Percentiles rank a stretch among this genome's conserved stretches.
phyloP scores from a whole-genome alignment of 768 basidiomycete genomes.

The Boletus pseudopeckii region DNA sequence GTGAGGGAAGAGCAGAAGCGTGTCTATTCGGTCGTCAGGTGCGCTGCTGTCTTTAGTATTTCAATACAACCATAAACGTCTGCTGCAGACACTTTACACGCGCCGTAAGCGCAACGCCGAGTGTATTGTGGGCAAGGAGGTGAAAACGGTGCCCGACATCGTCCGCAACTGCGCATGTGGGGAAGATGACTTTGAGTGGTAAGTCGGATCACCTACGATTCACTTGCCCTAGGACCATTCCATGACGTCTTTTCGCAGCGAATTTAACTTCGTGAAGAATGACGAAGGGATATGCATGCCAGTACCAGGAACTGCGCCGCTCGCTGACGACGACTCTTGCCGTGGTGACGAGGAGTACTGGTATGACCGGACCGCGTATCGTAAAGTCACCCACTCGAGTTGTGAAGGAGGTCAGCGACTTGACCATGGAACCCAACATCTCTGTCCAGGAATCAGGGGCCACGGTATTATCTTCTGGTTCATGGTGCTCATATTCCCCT shows the following conservation, averaged over 20 bases:
- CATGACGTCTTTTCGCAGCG: conserved; percentile 44
- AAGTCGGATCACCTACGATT: conserved; percentile 19
- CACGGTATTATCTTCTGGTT: conserved; percentile 84
- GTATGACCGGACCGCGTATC: conserved; percentile 92
- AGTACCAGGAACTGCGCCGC: conserved; percentile 61
- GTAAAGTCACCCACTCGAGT: conserved; percentile 83
- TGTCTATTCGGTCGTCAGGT: conserved; percentile 95
- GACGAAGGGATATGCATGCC: conserved; percentile 71
- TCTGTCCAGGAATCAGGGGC: conserved; percentile 77
- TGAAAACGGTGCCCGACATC: conserved; percentile 49
- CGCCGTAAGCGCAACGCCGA: conserved; percentile 75
- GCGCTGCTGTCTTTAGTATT: conserved; percentile 4
- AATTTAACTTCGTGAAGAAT: conserved; percentile 86
- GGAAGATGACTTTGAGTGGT: conserved; percentile 92
- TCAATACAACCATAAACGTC: background rate
- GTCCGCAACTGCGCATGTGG: conserved; percentile 74
- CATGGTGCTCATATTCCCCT: conserved; percentile 71
- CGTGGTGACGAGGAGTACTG: conserved; percentile 67
- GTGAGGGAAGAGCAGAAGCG: conserved; percentile 77
- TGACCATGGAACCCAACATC: conserved; percentile 70
- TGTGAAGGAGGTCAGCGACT: conserved; percentile 80
- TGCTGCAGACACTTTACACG: conserved; percentile 77
- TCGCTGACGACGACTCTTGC: conserved; percentile 62
- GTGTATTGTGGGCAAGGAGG: conserved; percentile 78
- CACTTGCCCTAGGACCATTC: background rate